Base-by-base conservation (phyloP, 2,329 filamentous ascomycete species). In the Ceratocystis colombiana region DNA sequence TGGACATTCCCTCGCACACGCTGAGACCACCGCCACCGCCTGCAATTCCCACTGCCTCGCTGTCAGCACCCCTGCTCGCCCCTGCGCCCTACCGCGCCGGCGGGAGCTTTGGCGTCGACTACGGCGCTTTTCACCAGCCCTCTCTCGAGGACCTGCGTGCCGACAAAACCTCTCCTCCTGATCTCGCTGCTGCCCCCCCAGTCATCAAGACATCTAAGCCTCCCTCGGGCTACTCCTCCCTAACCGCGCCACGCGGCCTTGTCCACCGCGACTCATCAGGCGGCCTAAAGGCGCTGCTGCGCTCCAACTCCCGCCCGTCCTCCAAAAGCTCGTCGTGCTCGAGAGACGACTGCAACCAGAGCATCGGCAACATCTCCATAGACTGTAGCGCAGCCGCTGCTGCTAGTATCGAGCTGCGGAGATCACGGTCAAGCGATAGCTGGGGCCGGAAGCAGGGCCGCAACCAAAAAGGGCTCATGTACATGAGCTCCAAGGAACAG, bases 161-260 rank as follows among this genome's bases (percentile, higher is more conserved):
- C 8, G 53, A 37, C 30, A 73, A 76, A 67, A 71, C 78, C 5
- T 78, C 80, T 10, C 75, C 86, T 69, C 81, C 86, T 75, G 82
- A 87, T 65, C 76, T 86, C 57, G 80, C 84, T 37, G 84, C 84
- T 25, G 77, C 79, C 61, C 77, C 90, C 12, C 90, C 91, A 20
- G 83, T 93, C 65, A 83, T 95, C 71, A 86, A 88, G 69, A 96
- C 92, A 41, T 84, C 90, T 41, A 92, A 92, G 74, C 88, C 87
- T 6, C 89, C 89, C 0, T 90, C 88, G 63, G 89, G 88, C 65
- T 84, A 86, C 71, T 91, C 88, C 30, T 77, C 85, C 20, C 76
- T 89, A 64, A 90, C 87, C n/a, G 83, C 86, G 0, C 80, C 81
- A 67, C 81, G 79, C 68, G 84, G 79, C 69, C 84, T 78, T 33